Conservation (phyloP, 2,329 filamentous ascomycete species). For the Triangularia setosa region DNA sequence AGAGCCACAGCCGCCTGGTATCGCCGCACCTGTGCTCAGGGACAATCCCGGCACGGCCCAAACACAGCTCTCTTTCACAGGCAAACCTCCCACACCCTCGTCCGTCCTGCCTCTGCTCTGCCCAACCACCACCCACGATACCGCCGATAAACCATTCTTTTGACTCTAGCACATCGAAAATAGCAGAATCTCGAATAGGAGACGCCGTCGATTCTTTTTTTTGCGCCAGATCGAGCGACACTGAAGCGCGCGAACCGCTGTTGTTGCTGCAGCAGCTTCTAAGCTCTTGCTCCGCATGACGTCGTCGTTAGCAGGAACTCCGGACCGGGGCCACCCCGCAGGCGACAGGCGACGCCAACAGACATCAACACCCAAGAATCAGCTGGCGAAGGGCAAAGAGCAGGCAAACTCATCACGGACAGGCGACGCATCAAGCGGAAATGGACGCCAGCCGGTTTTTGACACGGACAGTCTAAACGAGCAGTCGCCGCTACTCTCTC, state of each 20-base stretch:
- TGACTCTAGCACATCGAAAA: not conserved
- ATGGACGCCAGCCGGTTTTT: slow-evolving; percentile 5
- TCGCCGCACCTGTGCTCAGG: not conserved
- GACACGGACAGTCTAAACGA: slow-evolving; percentile 37
- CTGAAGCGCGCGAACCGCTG: slow-evolving; percentile 8
- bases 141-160: not conserved
- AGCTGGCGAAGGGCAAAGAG: slow-evolving; percentile 6
- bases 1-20: not conserved
- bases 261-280: slow-evolving; percentile 11
- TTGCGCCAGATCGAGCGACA: slow-evolving; percentile 9
- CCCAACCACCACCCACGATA: not conserved
- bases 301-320: slow-evolving; percentile 36
- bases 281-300: slow-evolving; percentile 33
- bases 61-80: not conserved
- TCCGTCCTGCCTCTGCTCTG: not conserved
- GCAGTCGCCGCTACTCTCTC: slow-evolving; percentile 47
- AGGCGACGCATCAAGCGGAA: slow-evolving; percentile 25
- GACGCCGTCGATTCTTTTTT: not conserved
- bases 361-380: slow-evolving; percentile 6
- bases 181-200: not conserved
- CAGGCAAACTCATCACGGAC: slow-evolving; percentile 7
- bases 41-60: not conserved
- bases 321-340: slow-evolving; percentile 29
- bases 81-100: not conserved
- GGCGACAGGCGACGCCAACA: slow-evolving; percentile 22